Evolutionary conservation across 2,329 filamentous ascomycete species (phyloP).

Genomic region (Gliomastix tumulicola): DNA sequence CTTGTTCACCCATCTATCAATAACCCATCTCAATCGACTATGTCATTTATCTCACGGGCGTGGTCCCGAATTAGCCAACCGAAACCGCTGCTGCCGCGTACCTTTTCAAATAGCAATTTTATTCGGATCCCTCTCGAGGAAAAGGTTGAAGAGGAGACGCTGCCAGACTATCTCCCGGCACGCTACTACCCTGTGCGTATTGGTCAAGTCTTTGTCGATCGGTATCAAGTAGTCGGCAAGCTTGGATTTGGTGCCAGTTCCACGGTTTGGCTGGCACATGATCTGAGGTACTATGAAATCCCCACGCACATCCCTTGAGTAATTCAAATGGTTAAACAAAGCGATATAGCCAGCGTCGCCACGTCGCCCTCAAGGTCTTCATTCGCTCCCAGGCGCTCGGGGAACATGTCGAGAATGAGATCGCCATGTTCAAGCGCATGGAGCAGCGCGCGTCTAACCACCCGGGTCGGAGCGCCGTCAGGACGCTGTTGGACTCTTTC

Average conservation of each 20-base stretch:
- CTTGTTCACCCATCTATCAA: not conserved
- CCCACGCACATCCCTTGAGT: not conserved
- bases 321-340: not conserved
- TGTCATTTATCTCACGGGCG: not conserved
- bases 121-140: not conserved
- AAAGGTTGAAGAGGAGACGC: conserved; percentile 13
- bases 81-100: too few species aligned
- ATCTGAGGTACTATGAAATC: conserved; percentile 1
- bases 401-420: conserved; percentile 20
- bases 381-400: conserved; percentile 14
- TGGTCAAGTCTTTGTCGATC: conserved; percentile 10
- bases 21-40: not conserved
- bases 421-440: conserved; percentile 34
- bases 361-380: conserved; percentile 26
- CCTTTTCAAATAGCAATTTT: not conserved
- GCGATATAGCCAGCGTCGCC: conserved; percentile 11
- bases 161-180: conserved; percentile 11
- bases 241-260: conserved; percentile 12
- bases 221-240: conserved; percentile 14
- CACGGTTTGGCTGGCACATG: conserved; percentile 5
- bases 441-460: conserved; percentile 16
- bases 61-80: too few species aligned
- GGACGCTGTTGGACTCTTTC: conserved; percentile 28
- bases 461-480: conserved; percentile 19
- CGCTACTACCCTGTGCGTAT: conserved; percentile 13